phyloP scores from a whole-genome alignment of 495 filamentous ascomycete genomes.

The Ramalina peruviana region DNA sequence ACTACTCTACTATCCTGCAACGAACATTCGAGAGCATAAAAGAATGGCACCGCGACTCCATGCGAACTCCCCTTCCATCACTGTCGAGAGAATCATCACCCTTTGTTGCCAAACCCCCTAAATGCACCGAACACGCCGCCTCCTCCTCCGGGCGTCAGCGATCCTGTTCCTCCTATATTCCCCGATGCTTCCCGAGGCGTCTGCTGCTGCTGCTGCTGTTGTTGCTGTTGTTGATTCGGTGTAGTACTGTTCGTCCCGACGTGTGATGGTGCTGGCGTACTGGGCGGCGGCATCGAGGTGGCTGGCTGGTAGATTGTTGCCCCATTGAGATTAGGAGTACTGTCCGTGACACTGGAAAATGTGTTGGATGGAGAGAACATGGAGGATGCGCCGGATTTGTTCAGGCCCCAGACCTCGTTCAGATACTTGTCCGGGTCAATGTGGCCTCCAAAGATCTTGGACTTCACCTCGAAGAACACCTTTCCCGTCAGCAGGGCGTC shows the following conservation, averaged over 20 bases:
- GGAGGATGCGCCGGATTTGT: slow-evolving; percentile 26
- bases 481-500: slow-evolving; percentile 87
- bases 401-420: slow-evolving; percentile 81
- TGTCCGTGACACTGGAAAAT: slow-evolving; percentile 22
- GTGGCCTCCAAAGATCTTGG: slow-evolving; percentile 69
- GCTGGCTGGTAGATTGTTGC: slow-evolving; percentile 33
- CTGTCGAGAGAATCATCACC: slow-evolving; percentile 13
- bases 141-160: slow-evolving; percentile 55
- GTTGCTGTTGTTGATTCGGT: slow-evolving; percentile 39
- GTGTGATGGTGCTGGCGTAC: slow-evolving; percentile 51
- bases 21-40: not conserved
- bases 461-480: slow-evolving; percentile 79
- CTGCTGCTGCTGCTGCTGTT: slow-evolving; percentile 40
- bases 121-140: slow-evolving; percentile 42
- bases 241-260: slow-evolving; percentile 39
- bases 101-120: slow-evolving; percentile 24
- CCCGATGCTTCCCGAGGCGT: not conserved
- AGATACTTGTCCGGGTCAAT: slow-evolving; percentile 62
- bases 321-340: slow-evolving; percentile 41
- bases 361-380: slow-evolving; percentile 15
- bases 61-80: not conserved
- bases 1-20: not conserved
- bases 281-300: slow-evolving; percentile 40
- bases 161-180: slow-evolving; percentile 34
- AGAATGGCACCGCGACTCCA: not conserved